Conservation (phyloP, 768 basidiomycete species). For the Zangia roseola region DNA sequence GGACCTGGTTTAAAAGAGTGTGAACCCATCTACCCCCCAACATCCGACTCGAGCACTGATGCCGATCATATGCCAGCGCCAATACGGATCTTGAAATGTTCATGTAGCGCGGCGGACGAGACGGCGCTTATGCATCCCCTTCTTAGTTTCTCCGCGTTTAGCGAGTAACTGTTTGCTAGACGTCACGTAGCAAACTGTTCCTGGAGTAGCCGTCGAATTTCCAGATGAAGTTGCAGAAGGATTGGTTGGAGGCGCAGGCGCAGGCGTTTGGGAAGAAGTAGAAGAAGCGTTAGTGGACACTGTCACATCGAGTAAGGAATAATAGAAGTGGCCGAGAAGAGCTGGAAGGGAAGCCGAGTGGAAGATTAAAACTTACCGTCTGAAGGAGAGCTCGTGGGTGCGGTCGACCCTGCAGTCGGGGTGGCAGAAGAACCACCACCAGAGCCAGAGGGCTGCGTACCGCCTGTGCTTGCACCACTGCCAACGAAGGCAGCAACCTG, state of each 20-base stretch:
- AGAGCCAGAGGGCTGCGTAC: slow-evolving; percentile 14
- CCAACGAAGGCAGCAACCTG: slow-evolving; percentile 42
- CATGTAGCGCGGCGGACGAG: slow-evolving; percentile 17
- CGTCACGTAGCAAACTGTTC: slow-evolving; percentile 17
- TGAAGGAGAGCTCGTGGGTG: slow-evolving; percentile 17
- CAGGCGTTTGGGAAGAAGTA: slow-evolving; percentile 4
- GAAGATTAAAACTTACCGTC: slow-evolving; percentile 14
- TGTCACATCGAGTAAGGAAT: slow-evolving; percentile 23
- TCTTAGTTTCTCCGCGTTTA: slow-evolving; percentile 20
- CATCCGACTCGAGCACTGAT: background rate
- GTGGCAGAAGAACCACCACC: slow-evolving; percentile 11
- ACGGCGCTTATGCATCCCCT: slow-evolving; percentile 23
- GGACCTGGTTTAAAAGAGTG: background rate
- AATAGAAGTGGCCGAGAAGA: background rate
- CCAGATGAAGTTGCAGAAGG: slow-evolving; percentile 9
- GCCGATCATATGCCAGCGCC: background rate
- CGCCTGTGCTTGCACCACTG: slow-evolving; percentile 9
- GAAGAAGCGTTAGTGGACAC: slow-evolving; percentile 24
- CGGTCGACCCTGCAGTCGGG: slow-evolving; percentile 7
- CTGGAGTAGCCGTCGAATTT: slow-evolving; percentile 8
- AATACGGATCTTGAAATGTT: background rate
- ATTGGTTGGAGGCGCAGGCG: background rate
- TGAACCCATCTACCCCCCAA: background rate
- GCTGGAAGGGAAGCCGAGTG: background rate
- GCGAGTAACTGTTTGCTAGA: slow-evolving; percentile 2